Evolutionary conservation across 2,329 filamentous ascomycete genomes (phyloP).

Genomic region (Amauroascus niger): DNA sequence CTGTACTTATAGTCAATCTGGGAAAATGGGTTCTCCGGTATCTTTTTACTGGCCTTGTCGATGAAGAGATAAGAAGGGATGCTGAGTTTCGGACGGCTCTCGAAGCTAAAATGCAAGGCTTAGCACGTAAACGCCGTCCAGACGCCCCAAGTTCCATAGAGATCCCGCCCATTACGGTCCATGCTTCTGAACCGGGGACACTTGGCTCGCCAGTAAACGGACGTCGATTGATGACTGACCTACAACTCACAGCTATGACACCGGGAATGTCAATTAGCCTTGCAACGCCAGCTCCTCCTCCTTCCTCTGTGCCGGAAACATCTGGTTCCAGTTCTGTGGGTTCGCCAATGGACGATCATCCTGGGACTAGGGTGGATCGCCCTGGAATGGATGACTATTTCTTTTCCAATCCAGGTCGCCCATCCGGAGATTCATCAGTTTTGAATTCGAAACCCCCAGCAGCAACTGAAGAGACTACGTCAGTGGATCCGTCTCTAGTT

Average conservation of each 20-base stretch:
- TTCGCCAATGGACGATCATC: constrained; percentile 26
- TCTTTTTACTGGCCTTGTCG: constrained; percentile 77
- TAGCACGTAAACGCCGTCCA: constrained; percentile 45
- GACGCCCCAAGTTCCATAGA: constrained; percentile 55
- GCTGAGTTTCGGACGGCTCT: constrained; percentile 60
- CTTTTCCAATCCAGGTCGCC: constrained; percentile 7
- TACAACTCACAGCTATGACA: constrained; percentile 53
- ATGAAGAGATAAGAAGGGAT: constrained; percentile 81
- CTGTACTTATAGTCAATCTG: constrained; percentile 61
- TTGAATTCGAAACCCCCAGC: constrained; percentile 28
- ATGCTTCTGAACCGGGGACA: not conserved
- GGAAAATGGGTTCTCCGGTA: constrained; percentile 95
- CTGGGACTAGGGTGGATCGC: constrained; percentile 1
- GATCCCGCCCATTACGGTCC: constrained; percentile 34
- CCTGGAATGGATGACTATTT: constrained; percentile 15
- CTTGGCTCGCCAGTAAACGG: constrained; percentile 35
- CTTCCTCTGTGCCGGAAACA: constrained; percentile 20
- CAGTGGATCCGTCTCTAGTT: not conserved
- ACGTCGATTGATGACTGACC: constrained; percentile 53
- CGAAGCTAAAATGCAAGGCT: constrained; percentile 53
- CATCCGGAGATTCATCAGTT: constrained; percentile 22
- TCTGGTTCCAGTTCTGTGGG: constrained; percentile 26
- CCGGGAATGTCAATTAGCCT: constrained; percentile 70
- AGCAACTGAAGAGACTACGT: constrained; percentile 16
- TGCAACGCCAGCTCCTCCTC: constrained; percentile 51